Evolutionary conservation across 2,329 filamentous ascomycete genomes (phyloP).

Genomic region (Samsoniella hepiali): DNA sequence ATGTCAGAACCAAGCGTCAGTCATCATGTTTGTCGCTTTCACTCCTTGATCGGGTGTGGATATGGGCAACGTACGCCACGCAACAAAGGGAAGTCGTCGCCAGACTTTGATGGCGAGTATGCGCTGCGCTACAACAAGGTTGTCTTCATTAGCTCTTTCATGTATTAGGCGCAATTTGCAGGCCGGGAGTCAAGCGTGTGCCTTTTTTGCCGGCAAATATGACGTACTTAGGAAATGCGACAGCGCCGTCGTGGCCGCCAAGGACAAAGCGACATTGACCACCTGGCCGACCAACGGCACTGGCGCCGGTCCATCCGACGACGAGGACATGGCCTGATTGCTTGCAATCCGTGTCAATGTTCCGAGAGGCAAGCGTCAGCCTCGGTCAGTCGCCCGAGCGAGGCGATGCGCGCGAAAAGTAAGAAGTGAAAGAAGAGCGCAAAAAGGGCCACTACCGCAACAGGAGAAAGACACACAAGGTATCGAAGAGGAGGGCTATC

Average conservation of each 20-base stretch:
- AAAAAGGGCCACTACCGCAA: too few relatives aligned
- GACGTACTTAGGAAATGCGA: conserved; percentile 37
- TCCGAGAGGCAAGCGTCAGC: neutral
- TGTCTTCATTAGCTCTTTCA: neutral
- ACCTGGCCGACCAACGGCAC: conserved; percentile 35
- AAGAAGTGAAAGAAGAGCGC: too few relatives aligned
- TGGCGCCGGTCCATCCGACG: neutral
- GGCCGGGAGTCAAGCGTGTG: neutral
- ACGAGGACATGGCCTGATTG: neutral
- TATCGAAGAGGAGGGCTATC: too few relatives aligned
- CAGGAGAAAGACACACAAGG: too few relatives aligned
- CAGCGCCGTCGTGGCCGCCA: conserved; percentile 34
- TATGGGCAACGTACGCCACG: conserved; percentile 38
- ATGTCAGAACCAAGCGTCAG: neutral
- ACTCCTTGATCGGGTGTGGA: neutral
- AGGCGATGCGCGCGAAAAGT: too few relatives aligned
- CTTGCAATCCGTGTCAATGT: neutral
- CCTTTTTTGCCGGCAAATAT: neutral
- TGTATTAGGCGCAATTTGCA: neutral
- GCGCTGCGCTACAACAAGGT: conserved; percentile 33
- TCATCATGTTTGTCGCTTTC: neutral
- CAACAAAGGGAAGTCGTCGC: conserved; percentile 39
- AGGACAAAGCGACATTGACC: conserved; percentile 35
- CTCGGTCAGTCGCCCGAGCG: too few relatives aligned
- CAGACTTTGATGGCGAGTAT: conserved; percentile 37